These are phyloP conservation scores for Sapria himalayana DNA, from an alignment of 345 rosid species.

Conservation along the genomic window DNA sequence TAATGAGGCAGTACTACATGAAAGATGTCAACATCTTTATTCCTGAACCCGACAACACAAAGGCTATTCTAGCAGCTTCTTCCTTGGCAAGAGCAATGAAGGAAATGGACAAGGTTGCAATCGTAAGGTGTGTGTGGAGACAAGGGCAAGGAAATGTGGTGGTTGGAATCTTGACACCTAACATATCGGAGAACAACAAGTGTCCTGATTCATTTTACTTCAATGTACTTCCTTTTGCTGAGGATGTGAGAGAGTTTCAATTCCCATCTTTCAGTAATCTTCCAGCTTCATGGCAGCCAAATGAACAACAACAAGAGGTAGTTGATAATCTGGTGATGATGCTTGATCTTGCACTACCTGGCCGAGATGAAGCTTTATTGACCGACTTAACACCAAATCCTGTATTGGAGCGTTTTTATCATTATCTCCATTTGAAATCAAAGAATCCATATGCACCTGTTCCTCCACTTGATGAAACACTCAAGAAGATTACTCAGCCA, in stretches of 20 bases:
- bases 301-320: slow-evolving; percentile 58
- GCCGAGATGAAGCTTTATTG: slow-evolving; percentile 31
- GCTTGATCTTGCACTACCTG: slow-evolving; percentile 70
- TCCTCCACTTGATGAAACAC: too few species aligned
- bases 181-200: too few species aligned
- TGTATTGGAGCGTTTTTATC: too few species aligned
- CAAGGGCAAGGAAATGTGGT: too few species aligned
- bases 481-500: too few species aligned
- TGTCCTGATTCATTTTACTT: slow-evolving; percentile 87
- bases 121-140: too few species aligned
- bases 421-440: too few species aligned
- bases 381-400: slow-evolving; percentile 88
- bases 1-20: slow-evolving; percentile 78
- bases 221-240: slow-evolving; percentile 70
- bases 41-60: slow-evolving; percentile 56
- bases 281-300: slow-evolving; percentile 54
- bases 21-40: slow-evolving; percentile 73
- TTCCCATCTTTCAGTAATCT: slow-evolving; percentile 63
- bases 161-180: too few species aligned
- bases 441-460: too few species aligned
- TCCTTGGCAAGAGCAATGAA: too few species aligned
- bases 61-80: too few species aligned
- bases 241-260: slow-evolving; percentile 82
- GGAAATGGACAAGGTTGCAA: too few species aligned
- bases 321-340: slow-evolving; percentile 62